These are phyloP conservation scores for Nicotiana tabacum DNA, from an alignment of 257 asterid genomes.

Conservation along the genomic window DNA sequence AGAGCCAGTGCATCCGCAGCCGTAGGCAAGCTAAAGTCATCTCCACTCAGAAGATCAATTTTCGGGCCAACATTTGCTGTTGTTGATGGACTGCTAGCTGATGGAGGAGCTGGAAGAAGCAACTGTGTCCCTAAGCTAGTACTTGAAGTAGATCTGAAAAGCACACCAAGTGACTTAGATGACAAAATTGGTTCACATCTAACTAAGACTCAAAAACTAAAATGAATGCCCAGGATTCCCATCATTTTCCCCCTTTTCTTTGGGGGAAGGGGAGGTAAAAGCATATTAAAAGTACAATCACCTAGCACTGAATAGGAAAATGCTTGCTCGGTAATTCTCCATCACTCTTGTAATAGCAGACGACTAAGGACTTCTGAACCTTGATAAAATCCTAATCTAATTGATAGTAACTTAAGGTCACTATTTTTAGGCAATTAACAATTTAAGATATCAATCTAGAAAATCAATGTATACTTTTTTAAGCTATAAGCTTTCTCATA, in stretches of 20 bases:
- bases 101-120: constrained; percentile 57
- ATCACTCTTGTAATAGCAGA: neutral
- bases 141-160: constrained; percentile 60
- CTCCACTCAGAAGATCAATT: constrained; percentile 97
- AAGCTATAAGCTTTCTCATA: neutral
- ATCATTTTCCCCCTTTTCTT: neutral
- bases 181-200: neutral
- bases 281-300: neutral
- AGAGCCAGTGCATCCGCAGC: constrained; percentile 55
- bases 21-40: constrained; percentile 63
- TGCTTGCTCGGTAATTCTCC: neutral
- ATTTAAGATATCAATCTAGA: neutral
- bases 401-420: neutral
- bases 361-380: neutral
- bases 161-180: neutral
- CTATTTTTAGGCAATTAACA: neutral
- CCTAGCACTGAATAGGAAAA: neutral
- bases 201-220: neutral
- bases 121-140: constrained; percentile 54
- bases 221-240: neutral
- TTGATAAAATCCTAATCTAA: neutral
- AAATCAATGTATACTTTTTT: neutral
- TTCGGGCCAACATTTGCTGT: constrained; percentile 45
- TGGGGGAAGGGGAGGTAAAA: neutral
- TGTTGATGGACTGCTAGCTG: constrained; percentile 40